Base-by-base conservation (phyloP, 352 stramenopile species). In the Phytophthora hybrid region DNA sequence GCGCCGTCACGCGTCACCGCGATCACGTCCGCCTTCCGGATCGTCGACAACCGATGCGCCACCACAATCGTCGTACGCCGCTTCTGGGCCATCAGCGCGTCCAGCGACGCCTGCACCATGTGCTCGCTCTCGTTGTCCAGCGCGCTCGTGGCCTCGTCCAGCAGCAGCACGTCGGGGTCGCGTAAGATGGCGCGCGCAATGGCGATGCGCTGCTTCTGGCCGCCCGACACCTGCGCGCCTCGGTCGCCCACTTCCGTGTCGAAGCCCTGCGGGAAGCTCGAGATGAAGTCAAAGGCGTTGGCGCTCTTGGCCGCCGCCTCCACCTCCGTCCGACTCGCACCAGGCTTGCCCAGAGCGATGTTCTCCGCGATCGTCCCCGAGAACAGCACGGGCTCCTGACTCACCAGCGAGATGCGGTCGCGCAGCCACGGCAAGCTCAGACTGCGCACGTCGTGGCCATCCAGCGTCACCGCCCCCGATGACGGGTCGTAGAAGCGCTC, bases 1-100 rank as follows among this genome's bases (percentile, higher is more conserved):
- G 65, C 63, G n/a, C 95, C 95, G 26, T 64, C 29, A 11, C 32
- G 53, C 21, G 67, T 69, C 52, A 74, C 67, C 4, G 59, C 67
- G n/a, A 74, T 99, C 44, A 92, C 75, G 76, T 99, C 93, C 54
- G 88, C 88, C 57, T 97, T 90, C 18, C 78, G 78, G 49, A 98
- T 91, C 21, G 91, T 98, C n/a, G 84, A 93, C 44, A 98, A 74
- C 4, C 96, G 79, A 69, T 99, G 94, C 6, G 95, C 93, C 69
- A 98, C 79, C 39, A 97, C 88, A 56, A 97, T 85, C 8, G 69
- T 83, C 51, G 77, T 80, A 37, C 76, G 62, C 47, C 69, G 66
- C 69, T 85, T 88, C 53, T 66, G 57, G 37, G 71, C 51, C 26
- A 86, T 70, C 34, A 84, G 49, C 6, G n/a, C 23, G 57, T 86